Base-by-base conservation (phyloP, 2,329 filamentous ascomycete species). In the Xylaria arbuscula region DNA sequence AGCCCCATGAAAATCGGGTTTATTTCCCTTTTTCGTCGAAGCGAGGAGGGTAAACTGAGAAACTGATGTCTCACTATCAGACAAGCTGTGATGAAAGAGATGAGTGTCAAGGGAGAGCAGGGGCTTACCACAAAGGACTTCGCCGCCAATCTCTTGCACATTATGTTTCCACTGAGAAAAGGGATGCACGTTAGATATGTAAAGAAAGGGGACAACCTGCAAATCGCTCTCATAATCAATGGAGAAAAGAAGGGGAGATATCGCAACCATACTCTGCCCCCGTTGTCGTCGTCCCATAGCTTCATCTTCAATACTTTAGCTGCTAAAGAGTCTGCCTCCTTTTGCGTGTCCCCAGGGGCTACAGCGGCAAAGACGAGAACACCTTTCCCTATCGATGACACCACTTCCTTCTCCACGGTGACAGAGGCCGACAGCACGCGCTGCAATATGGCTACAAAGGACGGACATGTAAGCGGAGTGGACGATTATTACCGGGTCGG, bases 11-110 rank as follows among this genome's bases (percentile, higher is more conserved):
- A 99, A 99, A 79, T 97, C 92, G 40, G 96, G 97, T 80, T 97
- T 98, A 78, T 90, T 94, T 70, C 95, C 95, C 81, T 98, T 98
- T 78, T 94, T 97, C n/a, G 94, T 94, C 54, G 91, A 92, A 55
- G 94, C 97, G 58, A 97, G 87, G 10, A 99, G 87, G 2, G 96
- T 99, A 78, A 99, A 99, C 81, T 99, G 96, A 15, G 96, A 98
- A 54, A 99, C 95, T 97, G 77, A 42, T 17, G 55, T 32, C 34
- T 40, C 36, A 22, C 11, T 24, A 59, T 72, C 45, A 70, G 70
- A 67, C n/a, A 13, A 45, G 19, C 47, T 13, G 17, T 38, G 8
- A 36, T 17, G 13, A 15, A 42, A 17, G n/a, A 24, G 5, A 34
- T 50, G 50, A 51, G 38, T 64, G 22, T 66, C 59, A 38, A 19